Evolutionary conservation across 1,139 yeast species (phyloP).

Genomic region (Saccharomyces pastorianus): DNA sequence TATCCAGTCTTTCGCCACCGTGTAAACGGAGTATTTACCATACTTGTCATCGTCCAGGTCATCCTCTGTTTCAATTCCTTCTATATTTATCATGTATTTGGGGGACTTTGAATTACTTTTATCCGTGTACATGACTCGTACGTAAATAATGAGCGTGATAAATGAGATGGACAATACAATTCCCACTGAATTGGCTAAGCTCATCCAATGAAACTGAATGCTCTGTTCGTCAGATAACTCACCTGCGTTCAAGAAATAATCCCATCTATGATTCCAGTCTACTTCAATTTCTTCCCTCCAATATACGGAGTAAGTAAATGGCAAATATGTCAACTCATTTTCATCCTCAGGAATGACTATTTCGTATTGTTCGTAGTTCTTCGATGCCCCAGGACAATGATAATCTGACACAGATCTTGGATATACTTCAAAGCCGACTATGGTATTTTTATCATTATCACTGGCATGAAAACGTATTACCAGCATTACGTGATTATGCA

Average conservation of each 20-base stretch:
- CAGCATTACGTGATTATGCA: constrained; percentile 75
- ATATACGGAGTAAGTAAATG: constrained; percentile 78
- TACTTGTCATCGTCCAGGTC: constrained; percentile 7
- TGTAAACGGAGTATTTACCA: constrained; percentile 8
- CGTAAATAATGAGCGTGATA: constrained; percentile 15
- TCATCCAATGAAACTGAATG: constrained; percentile 24
- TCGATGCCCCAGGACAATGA: constrained; percentile 63
- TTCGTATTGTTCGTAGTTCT: constrained; percentile 47
- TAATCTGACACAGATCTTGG: constrained; percentile 70
- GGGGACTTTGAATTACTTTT: constrained; percentile 2
- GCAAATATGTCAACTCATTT: constrained; percentile 39
- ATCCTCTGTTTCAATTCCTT: constrained; percentile 4
- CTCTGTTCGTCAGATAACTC: constrained; percentile 23
- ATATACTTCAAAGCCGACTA: constrained; percentile 87
- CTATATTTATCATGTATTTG: background rate
- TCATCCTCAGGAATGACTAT: constrained; percentile 33
- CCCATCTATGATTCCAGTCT: constrained; percentile 69
- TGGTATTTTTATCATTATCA: constrained; percentile 42
- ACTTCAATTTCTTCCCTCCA: constrained; percentile 77
- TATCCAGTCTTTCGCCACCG: constrained; percentile 16
- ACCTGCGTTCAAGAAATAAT: constrained; percentile 55
- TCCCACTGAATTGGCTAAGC: constrained; percentile 22
- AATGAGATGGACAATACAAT: constrained; percentile 18
- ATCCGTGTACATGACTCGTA: constrained; percentile 8
- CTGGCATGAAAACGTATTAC: constrained; percentile 69